Base-by-base conservation (phyloP, 2,329 filamentous ascomycete genomes). In the Penicillium sp. region DNA sequence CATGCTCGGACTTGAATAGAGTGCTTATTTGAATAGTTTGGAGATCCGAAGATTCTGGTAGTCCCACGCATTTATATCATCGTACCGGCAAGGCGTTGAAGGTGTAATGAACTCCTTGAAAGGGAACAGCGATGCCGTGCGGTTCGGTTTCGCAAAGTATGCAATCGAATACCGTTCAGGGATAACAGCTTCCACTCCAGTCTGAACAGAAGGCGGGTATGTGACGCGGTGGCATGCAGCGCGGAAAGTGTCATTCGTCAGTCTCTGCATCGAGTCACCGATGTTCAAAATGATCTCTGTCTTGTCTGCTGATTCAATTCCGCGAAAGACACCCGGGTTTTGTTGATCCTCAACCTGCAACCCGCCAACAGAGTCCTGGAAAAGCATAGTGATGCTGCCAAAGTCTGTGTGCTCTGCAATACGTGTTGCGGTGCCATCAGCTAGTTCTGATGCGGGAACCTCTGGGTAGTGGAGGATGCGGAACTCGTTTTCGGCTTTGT, bases 391-490 rank as follows among this genome's bases (percentile, higher is more conserved):
- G 45, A 83, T 73, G 5, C 75, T 73, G 10, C 73, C 77, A 72
- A 80, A 84, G 60, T 84, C 82, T 4, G 76, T 81, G 64, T 84
- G 81, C 11, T 79, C 75, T 0, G 79, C 76, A 46, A 83, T 81
- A 7, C 82, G 71, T 3, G 78, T 78, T 11, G 78, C 72, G 4
- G 71, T 61, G 13, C 76, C 74, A 44, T 74, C 76, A 10, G 71
- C 68, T 24, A 83, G 69, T 35, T 74, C 73, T 13, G 69, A 71
- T 24, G 74, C 76, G 21, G 77, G 70, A 5, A 82, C 73, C 1
- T 78, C 71, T 0, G 82, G 82, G 59, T 85, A 87, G 66, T 87
- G 85, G 8, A 87, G 73, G 22, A 88, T 70, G 1, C 85, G 79
- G 24, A 87, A 74, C 58, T 86, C 84, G 60, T 85, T 84, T 62